These are phyloP conservation scores for Globisporangium canariense DNA, from an alignment of 352 stramenopile genomes.

Conservation along the genomic window DNA sequence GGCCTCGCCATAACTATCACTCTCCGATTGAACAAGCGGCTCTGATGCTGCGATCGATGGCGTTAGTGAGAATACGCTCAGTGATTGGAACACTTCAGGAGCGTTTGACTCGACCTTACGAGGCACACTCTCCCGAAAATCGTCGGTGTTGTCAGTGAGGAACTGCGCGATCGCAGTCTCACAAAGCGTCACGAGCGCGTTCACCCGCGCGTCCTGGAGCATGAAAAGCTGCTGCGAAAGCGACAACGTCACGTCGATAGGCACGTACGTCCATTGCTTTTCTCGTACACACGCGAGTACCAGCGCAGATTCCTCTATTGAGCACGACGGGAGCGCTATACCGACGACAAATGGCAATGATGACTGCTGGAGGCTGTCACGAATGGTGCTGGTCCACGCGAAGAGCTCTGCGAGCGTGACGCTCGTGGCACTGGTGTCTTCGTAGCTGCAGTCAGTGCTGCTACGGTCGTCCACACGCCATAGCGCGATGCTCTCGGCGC, in stretches of 20 bases:
- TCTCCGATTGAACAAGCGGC: background rate
- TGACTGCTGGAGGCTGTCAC: background rate
- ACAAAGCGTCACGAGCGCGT: constrained; percentile 30
- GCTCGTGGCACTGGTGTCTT: background rate
- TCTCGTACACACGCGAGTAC: constrained; percentile 34
- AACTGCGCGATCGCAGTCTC: constrained; percentile 21
- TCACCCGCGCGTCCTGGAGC: constrained; percentile 21
- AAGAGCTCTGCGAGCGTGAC: constrained; percentile 12
- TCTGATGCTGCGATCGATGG: background rate
- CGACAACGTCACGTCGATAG: constrained; percentile 35
- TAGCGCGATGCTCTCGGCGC: background rate
- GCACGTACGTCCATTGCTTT: constrained; percentile 38
- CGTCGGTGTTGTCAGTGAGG: constrained; percentile 4
- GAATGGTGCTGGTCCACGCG: constrained; percentile 6
- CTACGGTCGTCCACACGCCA: constrained; percentile 3
- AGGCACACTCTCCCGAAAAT: background rate
- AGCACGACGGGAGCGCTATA: constrained; percentile 42
- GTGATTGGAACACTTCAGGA: constrained; percentile 14
- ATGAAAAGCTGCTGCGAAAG: constrained; percentile 26
- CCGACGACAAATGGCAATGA: constrained; percentile 22
- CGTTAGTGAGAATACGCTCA: constrained; percentile 21
- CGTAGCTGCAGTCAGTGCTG: background rate
- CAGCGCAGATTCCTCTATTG: constrained; percentile 41
- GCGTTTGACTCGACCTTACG: background rate
- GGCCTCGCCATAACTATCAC: background rate